Base-by-base conservation (phyloP, 2,329 filamentous ascomycete species). In the Aspergillus transmontanensis region DNA sequence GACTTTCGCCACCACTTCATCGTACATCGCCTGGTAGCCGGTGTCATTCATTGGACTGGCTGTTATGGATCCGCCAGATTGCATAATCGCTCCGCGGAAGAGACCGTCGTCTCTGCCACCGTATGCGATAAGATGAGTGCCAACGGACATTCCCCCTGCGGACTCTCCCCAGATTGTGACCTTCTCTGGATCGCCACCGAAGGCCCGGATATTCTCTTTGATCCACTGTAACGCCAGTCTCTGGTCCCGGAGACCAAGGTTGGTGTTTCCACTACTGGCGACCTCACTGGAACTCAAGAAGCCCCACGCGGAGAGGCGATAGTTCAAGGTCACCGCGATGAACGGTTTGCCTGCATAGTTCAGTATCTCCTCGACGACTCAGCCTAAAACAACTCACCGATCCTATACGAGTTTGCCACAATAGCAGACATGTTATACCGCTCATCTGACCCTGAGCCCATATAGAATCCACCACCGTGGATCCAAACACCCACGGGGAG, bases 361-460 rank as follows among this genome's bases (percentile, higher is more conserved):
- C 19, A 63, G 48, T 56, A 12, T 51, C 41, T 53, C 4, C 26
- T 12, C 23, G 16, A 39, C 9, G 6, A 26, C 14, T 26, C 4
- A 11, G 23, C 5, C 10, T 6, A 21, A 2, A 32, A 3, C 10
- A 14, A 19, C 63, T 7, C 64, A 46, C 79, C 80, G 26, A 86
- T 81, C 4, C 82, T 75, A 46, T 84, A 81, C 7, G 84, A 81
- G 30, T 84, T 81, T 51, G 82, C 76, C 7, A 90, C 85, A 54
- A 89, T 83, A 63, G 83, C 86, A 16, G 84, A 85, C 62, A 88
- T 78, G 69, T 90, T 90, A 72, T 90, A 90, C 59, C 87, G 83
- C 6, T 83, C 78, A 64, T 88, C 85, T 14, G 64, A 76, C 68
- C 67, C 81, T 72, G 72, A 81, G 1, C 87, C 87, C 36, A 80